These are phyloP conservation scores for Ogataea methylovora DNA, from an alignment of 805 yeast species.

Conservation along the genomic window DNA sequence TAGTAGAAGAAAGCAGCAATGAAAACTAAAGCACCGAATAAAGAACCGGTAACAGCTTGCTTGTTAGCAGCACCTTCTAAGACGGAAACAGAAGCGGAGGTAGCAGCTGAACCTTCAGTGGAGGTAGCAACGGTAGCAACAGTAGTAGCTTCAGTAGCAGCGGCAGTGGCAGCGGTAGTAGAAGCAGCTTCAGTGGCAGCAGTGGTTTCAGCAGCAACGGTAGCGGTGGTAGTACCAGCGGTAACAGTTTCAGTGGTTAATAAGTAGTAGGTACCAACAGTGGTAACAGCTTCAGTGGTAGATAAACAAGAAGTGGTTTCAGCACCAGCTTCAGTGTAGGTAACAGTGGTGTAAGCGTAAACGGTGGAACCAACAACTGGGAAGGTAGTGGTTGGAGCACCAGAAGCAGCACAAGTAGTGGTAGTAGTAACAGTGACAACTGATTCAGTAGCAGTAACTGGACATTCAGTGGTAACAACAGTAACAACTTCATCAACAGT, in stretches of 20 bases:
- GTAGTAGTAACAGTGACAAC: constrained; percentile 3
- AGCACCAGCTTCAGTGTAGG: neutral
- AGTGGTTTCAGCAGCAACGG: constrained; percentile 1
- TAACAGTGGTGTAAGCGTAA: constrained; percentile 1
- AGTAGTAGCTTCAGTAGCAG: constrained; percentile 9
- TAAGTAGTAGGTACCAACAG: neutral
- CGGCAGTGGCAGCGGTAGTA: constrained; percentile 7
- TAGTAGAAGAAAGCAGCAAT: constrained; percentile 17
- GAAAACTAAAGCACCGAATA: constrained; percentile 14
- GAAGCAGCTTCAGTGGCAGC: constrained; percentile 4
- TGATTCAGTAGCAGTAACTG: constrained; percentile 2
- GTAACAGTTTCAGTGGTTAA: constrained; percentile 3
- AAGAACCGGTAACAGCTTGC: constrained; percentile 15
- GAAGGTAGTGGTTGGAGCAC: constrained; percentile 2
- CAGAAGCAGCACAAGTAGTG: constrained; percentile 1
- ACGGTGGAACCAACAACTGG: constrained; percentile 1
- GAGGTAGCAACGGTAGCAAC: constrained; percentile 3
- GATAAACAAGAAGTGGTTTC: constrained; percentile 3
- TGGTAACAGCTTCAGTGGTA: constrained; percentile 3
- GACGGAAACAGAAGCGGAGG: constrained; percentile 4
- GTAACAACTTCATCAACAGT: constrained; percentile 4
- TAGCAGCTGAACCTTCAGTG: constrained; percentile 8
- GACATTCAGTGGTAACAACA: constrained; percentile 11
- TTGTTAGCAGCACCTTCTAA: constrained; percentile 12
- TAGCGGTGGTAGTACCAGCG: constrained; percentile 1